Base-by-base conservation (phyloP, 129 eudicot genomes). In the Oenanthe sinensis region DNA sequence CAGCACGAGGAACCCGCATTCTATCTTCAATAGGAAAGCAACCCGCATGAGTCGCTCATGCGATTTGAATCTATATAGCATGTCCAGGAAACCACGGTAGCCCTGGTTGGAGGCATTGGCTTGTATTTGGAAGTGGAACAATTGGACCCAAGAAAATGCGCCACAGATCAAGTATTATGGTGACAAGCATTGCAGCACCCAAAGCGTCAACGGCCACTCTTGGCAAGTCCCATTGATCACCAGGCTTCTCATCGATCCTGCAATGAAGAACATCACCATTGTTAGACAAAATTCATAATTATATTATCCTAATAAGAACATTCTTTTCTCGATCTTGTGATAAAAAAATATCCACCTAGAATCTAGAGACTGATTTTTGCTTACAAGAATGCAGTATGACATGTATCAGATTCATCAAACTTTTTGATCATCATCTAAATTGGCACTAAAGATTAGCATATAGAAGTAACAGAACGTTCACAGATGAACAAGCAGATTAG, bases 131-230 rank as follows among this genome's bases (percentile, higher is more conserved):
- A 77, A 91, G 42, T 37, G 89, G 86, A 78, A 95, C 90, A 77
- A 95, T 95, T 3, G 97, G 97, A 24, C 97, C 98, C 44, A 95
- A 77, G 75, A 85, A 95, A 76, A 91, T 84, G 54, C 98, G 98
- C 98, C 98, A 91, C 17, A 87, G 77, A 71, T 95, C 97, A 8
- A 95, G 92, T 80, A 95, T 86, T 1, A 95, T 95, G 4, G 98
- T 95, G 26, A 95, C 98, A 0, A 95, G 98, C 98, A 95, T 95
- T 49, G 97, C 97, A 65, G 97, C 98, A 62, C 97, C 97, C 75
- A 95, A 81, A 28, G 96, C 96, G 81, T 95, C 98, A 69, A 95
- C 82, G 15, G 93, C 96, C 78, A 90, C 97, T 80, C 97, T 86
- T 8, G 91, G 92, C 43, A 95, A 75, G 88, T 91, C 97, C 98